Evolutionary conservation across 371 early-diverging fungal genomes (phyloP), one percentile per base, ranked within the genome.

Genomic region (Mucor racemosus): DNA sequence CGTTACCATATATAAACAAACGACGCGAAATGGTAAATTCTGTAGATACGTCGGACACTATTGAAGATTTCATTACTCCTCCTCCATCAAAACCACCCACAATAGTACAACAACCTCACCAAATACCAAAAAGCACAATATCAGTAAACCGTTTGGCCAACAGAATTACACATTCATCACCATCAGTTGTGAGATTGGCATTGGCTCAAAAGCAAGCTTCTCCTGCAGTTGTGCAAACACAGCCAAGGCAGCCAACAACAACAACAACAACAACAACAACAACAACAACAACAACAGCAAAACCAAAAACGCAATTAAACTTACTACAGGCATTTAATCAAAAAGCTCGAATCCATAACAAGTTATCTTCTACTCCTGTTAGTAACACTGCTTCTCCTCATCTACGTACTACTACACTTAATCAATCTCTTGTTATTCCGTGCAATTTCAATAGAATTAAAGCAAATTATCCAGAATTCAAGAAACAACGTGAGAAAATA

Each of bases 361-460:
- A 8, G 5, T 21, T 21, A 0, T 8, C 50, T 7, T 50, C 26
- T 4, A 9, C 21, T 11, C 3, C 50, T 50, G 21, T 9, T 3
- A 11, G 1, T 38, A 38, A 9, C 9, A 11, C 9, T 26, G 0
- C 11, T 44, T n/a, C 44, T n/a, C 7, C 15, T 44, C 11, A n/a
- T 9, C 19, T 17, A 48, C 15, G 4, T 11, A 26, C 13, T 21
- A 17, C 50, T 1, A 50, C 50, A 26, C 13, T 3, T 0, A 50
- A 50, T 50, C 50, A 26, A 26, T 50, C 50, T 10, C 50, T 50
- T 11, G 50, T 21, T 1, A 50, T 50, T 26, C 50, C n/a, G 21
- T 66, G 58, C 11, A 31, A 58, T 53, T 14, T 62, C 9, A 41
- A 66, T 7, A n/a, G n/a, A 9, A 59, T 66, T 9, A 50, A 42